phyloP scores from a whole-genome alignment of 2,329 filamentous ascomycete species.

The Raffaelea deltoideospora region DNA sequence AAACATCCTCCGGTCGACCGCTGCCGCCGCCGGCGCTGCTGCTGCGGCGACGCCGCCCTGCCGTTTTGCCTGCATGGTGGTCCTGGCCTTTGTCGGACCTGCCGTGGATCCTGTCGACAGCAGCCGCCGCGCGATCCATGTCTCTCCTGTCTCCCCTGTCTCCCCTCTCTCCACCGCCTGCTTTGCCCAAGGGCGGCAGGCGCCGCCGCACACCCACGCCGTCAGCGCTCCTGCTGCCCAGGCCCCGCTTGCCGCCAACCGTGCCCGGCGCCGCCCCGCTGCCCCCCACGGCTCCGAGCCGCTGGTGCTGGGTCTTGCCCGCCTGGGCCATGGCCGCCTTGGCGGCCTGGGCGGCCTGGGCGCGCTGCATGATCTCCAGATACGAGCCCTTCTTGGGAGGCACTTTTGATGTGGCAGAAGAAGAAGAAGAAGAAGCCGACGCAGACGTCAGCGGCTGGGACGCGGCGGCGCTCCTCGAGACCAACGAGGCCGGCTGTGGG shows the following conservation, averaged over 20 bases:
- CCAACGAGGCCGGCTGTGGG: too few species aligned
- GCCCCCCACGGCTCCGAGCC: too few species aligned
- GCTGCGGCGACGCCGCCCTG: not conserved
- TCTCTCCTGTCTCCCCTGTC: too few species aligned
- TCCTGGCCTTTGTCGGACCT: not conserved
- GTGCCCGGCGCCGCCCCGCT: too few species aligned
- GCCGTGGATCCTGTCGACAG: not conserved
- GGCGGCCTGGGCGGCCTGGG: conserved; percentile 46
- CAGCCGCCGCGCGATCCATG: too few species aligned
- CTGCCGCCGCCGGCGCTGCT: not conserved
- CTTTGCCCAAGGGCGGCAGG: too few species aligned
- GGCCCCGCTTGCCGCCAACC: too few species aligned
- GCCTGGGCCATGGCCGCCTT: conserved; percentile 45
- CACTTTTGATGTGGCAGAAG: conserved; percentile 10
- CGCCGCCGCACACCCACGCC: too few species aligned
- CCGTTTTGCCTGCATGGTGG: not conserved
- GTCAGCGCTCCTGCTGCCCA: too few species aligned
- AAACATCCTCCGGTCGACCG: not conserved
- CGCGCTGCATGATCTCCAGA: conserved; percentile 58
- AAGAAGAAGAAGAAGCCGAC: not conserved
- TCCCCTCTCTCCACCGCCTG: too few species aligned
- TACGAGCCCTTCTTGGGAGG: conserved; percentile 59
- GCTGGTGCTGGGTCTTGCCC: conserved; percentile 62
- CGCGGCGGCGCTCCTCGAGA: too few species aligned
- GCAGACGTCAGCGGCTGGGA: too few species aligned